Evolutionary conservation across 306 rosid genomes (phyloP), one percentile per base, ranked within the genome.

Genomic region (Abrus precatorius): DNA sequence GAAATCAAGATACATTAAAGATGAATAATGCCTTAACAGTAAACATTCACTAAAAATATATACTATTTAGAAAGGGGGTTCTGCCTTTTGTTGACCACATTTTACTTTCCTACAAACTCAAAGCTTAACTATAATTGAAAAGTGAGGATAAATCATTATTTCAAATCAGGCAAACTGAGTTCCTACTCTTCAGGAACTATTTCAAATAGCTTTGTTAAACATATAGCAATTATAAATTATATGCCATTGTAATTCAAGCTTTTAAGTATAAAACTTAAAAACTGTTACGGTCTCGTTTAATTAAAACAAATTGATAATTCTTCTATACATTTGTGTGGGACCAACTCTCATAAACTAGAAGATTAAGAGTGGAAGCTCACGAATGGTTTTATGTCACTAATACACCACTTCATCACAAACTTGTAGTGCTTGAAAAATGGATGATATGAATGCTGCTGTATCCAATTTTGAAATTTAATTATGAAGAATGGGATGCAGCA

Each of bases 401-500:
- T 67, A 9, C 53, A 67, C 13, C 73, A 8, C 40, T 14, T 32
- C 73, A 44, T 44, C 73, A n/a, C 11, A 27, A 27, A 6, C 56
- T 45, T 11, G 9, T 47, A 5, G 59, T 57, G 43, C 28, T 28
- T 29, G 41, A 48, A 33, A 13, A 5, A 6, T 50, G 61, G 44
- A 70, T 52, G 44, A 34, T 30, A 36, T 60, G 29, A 4, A 6
- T 12, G 52, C 75, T 48, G 4, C 33, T 69, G 30, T 32, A 30
- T 36, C 7, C 28, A 69, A 12, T 13, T 11, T 69, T 48, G 45
- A 69, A 69, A 69, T 69, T 49, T 69, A 69, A 48, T 50, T 12
- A 50, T 32, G 47, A 71, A 63, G 27, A 36, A 71, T 7, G 63
- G 13, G 33, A 9, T 10, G n/a, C 48, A 53, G 11, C 32, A 54